Conservation (phyloP, 257 asterid species). For the Parsonsia alboflavescens region DNA sequence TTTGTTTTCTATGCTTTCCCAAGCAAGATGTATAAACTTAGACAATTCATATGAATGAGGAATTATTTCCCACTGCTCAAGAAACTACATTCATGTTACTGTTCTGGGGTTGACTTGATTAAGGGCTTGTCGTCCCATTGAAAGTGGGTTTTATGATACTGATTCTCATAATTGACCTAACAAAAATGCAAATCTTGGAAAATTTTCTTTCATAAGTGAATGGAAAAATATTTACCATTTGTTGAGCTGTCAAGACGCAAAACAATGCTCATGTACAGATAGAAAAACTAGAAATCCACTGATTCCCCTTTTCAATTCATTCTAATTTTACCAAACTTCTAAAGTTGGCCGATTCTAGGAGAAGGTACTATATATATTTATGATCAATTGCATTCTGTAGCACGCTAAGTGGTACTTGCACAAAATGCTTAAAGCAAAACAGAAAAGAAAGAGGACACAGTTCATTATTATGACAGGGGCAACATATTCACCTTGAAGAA, state of each 20-base stretch:
- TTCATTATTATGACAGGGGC: neutral
- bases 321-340: neutral
- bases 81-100: neutral
- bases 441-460: neutral
- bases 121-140: neutral
- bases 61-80: neutral
- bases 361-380: neutral
- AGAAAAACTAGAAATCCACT: neutral
- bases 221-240: neutral
- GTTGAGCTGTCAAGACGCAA: neutral
- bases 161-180: neutral
- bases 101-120: neutral
- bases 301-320: neutral
- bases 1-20: neutral
- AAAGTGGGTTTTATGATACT: neutral
- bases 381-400: neutral
- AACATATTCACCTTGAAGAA: conserved; percentile 62
- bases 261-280: neutral
- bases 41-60: neutral
- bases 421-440: neutral
- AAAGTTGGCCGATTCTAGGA: neutral
- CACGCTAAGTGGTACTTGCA: neutral
- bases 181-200: conserved; percentile 6
- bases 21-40: neutral
- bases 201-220: neutral